phyloP scores from a whole-genome alignment of 352 stramenopile species.

The Phytopythium vexans region DNA sequence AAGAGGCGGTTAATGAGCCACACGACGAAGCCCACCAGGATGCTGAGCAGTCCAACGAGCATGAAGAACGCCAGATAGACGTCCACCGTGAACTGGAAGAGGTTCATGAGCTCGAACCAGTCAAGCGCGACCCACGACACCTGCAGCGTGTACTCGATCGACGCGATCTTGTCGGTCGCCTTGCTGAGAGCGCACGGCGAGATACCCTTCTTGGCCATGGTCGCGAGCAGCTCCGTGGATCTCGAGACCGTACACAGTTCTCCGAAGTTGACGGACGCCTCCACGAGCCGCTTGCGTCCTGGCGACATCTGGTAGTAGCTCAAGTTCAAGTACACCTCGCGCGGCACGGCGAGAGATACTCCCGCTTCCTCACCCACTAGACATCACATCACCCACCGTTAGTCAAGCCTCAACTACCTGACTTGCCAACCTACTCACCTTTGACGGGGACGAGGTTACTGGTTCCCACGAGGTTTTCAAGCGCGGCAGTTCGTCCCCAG shows the following conservation, averaged over 20 bases:
- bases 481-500: constrained; percentile 59
- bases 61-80: constrained; percentile 95
- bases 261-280: constrained; percentile 68
- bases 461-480: constrained; percentile 50
- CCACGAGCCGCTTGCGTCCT: constrained; percentile 59
- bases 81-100: constrained; percentile 93
- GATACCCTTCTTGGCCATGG: constrained; percentile 71
- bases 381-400: background rate
- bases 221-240: constrained; percentile 52
- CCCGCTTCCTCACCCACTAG: constrained; percentile 43
- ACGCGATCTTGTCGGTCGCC: constrained; percentile 61
- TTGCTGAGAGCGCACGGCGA: constrained; percentile 56
- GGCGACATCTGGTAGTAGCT: constrained; percentile 77
- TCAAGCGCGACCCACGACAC: constrained; percentile 87
- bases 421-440: constrained; percentile 24
- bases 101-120: constrained; percentile 95
- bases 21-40: constrained; percentile 73
- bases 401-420: constrained; percentile 1
- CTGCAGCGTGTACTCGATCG: constrained; percentile 80
- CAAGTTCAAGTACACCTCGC: constrained; percentile 71
- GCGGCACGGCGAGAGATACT: constrained; percentile 46
- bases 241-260: constrained; percentile 69
- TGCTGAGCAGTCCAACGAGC: constrained; percentile 85
- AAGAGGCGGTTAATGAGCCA: constrained; percentile 94
- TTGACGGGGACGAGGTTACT: constrained; percentile 75